Conservation (phyloP, 2,329 filamentous ascomycete genomes). For the Fusarium denticulatum region DNA sequence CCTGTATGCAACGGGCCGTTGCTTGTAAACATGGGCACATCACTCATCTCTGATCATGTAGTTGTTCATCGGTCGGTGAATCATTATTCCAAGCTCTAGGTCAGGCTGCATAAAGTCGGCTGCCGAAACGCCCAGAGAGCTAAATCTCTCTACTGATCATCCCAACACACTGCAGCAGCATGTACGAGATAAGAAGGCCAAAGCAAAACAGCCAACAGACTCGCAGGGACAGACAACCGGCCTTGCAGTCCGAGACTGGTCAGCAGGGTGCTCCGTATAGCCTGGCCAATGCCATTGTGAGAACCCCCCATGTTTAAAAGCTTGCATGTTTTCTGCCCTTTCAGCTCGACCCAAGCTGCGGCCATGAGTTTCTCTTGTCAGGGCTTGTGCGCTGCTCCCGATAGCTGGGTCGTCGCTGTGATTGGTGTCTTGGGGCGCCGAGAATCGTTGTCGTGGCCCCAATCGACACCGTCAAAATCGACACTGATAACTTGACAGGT, state of each 20-base stretch:
- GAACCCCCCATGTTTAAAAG: constrained; percentile 1
- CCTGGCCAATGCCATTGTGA: constrained; percentile 12
- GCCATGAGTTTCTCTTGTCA: constrained; percentile 18
- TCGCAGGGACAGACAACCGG: neutral
- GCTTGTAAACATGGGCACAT: neutral
- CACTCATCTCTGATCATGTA: constrained; percentile 6
- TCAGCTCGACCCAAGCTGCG: constrained; percentile 22
- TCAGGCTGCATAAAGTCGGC: constrained; percentile 9
- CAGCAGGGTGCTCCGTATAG: constrained; percentile 16
- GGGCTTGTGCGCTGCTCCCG: constrained; percentile 4
- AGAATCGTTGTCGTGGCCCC: constrained; percentile 41
- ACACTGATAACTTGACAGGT: constrained; percentile 22
- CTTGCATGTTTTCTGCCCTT: constrained; percentile 11
- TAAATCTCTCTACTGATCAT: neutral
- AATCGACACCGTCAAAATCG: constrained; percentile 26
- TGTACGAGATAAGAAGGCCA: constrained; percentile 29
- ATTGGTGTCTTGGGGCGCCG: constrained; percentile 39
- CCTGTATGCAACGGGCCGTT: constrained; percentile 17
- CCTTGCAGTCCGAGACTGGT: constrained; percentile 17
- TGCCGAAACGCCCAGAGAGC: neutral
- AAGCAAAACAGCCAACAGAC: constrained; percentile 19
- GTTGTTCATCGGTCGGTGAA: constrained; percentile 1
- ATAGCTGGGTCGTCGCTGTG: constrained; percentile 17
- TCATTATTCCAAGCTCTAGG: neutral
- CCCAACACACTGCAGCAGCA: neutral